A percentile compares a stretch with the other conserved stretches of the same genome.
These are phyloP conservation scores for Lupinus albus DNA, from an alignment of 306 rosid species.

Conservation along the genomic window DNA sequence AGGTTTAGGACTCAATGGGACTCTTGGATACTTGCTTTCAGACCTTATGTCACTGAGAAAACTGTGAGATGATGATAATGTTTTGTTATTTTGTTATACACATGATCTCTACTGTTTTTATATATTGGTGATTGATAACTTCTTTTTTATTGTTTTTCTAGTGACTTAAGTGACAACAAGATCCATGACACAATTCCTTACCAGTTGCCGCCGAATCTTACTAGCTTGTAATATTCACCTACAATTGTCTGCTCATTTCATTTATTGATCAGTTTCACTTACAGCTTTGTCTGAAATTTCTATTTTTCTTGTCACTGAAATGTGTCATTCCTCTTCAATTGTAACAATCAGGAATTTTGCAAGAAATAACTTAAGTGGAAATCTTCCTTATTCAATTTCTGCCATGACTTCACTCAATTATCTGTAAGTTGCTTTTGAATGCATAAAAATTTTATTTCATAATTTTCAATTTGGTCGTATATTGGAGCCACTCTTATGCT, in stretches of 20 bases:
- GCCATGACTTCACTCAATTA: conserved; percentile 68
- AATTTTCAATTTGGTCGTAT: conserved; percentile 33
- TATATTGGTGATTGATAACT: neutral
- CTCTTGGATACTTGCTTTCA: conserved; percentile 88
- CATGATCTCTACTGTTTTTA: conserved; percentile 16
- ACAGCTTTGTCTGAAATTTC: conserved; percentile 17
- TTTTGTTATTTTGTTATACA: conserved; percentile 16
- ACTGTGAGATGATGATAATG: conserved; percentile 61
- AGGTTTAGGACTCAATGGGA: conserved; percentile 86
- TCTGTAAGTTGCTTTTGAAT: conserved; percentile 66
- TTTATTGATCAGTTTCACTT: conserved; percentile 31
- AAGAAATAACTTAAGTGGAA: conserved; percentile 76
- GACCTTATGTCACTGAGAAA: conserved; percentile 67
- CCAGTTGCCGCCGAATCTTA: conserved; percentile 91
- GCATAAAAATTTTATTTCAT: conserved; percentile 1
- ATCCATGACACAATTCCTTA: conserved; percentile 83
- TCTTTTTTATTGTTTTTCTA: conserved; percentile 36
- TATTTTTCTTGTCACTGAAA: conserved; percentile 24
- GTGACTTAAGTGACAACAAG: conserved; percentile 81
- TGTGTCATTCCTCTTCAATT: conserved; percentile 19
- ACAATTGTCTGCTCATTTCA: no score
- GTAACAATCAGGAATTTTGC: conserved; percentile 72
- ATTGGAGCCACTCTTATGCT: conserved; percentile 29
- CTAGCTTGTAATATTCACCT: conserved; percentile 73
- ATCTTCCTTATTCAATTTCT: conserved; percentile 89